Conservation (phyloP, 1,284 basidiomycete species). For the Coniferiporia sulphurascens region DNA sequence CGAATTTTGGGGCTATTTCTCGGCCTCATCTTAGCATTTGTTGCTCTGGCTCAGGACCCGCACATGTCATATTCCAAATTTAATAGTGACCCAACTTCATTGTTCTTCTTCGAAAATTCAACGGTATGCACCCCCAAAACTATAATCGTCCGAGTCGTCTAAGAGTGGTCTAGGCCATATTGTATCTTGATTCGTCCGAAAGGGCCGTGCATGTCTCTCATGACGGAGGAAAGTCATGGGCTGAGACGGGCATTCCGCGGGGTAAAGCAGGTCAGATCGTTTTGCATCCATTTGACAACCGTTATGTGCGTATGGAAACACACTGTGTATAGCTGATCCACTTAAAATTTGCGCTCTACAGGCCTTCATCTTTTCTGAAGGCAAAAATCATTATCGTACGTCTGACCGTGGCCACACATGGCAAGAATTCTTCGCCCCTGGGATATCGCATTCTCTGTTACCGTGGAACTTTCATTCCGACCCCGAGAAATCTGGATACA, state of each 20-base stretch:
- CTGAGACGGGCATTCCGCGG: slow-evolving; percentile 51
- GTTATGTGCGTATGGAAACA: slow-evolving; percentile 46
- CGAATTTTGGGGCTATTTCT: background rate
- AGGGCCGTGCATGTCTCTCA: slow-evolving; percentile 73
- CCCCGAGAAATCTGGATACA: slow-evolving; percentile 57
- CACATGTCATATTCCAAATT: background rate
- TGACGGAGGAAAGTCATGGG: slow-evolving; percentile 91
- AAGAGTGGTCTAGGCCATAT: slow-evolving; percentile 47
- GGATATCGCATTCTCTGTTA: slow-evolving; percentile 58
- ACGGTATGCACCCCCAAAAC: slow-evolving; percentile 43
- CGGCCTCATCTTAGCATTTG: background rate
- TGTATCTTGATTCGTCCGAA: slow-evolving; percentile 76
- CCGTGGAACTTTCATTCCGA: slow-evolving; percentile 79
- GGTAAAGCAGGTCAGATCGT: slow-evolving; percentile 71
- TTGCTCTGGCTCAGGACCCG: background rate
- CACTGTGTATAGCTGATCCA: background rate
- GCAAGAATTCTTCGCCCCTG: slow-evolving; percentile 70
- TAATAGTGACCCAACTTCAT: background rate
- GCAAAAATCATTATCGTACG: slow-evolving; percentile 76
- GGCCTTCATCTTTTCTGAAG: slow-evolving; percentile 79
- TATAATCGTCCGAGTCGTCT: background rate
- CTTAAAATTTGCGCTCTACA: slow-evolving; percentile 30
- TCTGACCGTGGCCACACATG: slow-evolving; percentile 82
- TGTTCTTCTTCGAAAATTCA: slow-evolving; percentile 84
- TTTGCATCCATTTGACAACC: slow-evolving; percentile 82